Base-by-base conservation (phyloP, 164 flowering plant species). In the Chimonanthus praecox region DNA sequence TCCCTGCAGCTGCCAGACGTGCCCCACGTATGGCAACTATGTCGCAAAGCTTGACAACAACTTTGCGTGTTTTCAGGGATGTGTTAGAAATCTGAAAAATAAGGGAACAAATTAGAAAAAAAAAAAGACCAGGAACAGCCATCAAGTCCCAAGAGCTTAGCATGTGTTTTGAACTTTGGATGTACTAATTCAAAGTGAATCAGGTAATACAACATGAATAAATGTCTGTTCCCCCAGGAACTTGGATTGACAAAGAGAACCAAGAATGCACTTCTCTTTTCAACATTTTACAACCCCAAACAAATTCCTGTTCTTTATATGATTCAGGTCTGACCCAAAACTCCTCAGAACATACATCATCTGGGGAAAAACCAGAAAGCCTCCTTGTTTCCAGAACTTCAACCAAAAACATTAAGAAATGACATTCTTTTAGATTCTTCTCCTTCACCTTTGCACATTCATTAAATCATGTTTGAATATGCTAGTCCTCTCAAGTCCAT, bases 1-100 rank as follows among this genome's bases (percentile, higher is more conserved):
- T 86, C 20, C 98, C 99, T 43, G 97, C 97, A 10, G 99, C 97
- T 20, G 92, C 74, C 5, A 96, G 87, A 47, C 95, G 87, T 43
- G 98, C 98, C 43, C 92, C 98, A 47, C 99, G 94, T 8, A 80
- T 81, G 7, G 97, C 91, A 46, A 94, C 88, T 49, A 93, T 84
- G 77, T 94, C 85, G 74, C 98, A 94, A 49, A 94, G 82, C 80
- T 86, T 85, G 15, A 96, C 92, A 18, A 96, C 78, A 4, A 85
- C 85, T 80, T 84, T 90, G 71, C 99, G 87, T 58, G 80, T 87
- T 77, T 89, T 89, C 79, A 92, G 80, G 45, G 98, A 89, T 50
- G 94, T 89, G 66, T 83, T 87, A 13, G 90, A 44, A 72, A 95
- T 86, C 99, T 95, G 84, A 67, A 68, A 74, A 11, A n/a, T 21